Percentiles rank a stretch among this genome's conserved stretches.
Evolutionary conservation across 305 asterid species (phyloP).

Genomic region (Lippia alba): DNA sequence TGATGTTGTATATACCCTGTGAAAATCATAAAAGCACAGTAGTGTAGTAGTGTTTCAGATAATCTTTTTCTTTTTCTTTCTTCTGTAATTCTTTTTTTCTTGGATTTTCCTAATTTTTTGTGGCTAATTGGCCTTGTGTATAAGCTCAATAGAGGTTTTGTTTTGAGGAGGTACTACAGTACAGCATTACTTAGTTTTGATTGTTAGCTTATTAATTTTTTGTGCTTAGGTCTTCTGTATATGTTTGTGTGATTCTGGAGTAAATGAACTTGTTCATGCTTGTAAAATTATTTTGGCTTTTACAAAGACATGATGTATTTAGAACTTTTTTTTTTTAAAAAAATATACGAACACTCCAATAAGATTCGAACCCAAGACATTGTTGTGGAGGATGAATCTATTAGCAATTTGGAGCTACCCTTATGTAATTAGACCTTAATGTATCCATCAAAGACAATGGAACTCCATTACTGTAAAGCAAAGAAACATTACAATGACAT

Average conservation of each 20-base stretch:
- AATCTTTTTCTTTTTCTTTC: not conserved
- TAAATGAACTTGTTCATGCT: not conserved
- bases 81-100: conserved; percentile 5
- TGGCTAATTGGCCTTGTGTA: conserved; percentile 37
- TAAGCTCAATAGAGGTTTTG: conserved; percentile 41
- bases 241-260: not conserved
- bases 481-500: not conserved
- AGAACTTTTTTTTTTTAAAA: too few relatives aligned
- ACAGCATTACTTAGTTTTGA: conserved; percentile 34
- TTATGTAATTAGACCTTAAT: too few relatives aligned
- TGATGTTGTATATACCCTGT: conserved; percentile 30
- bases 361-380: too few relatives aligned
- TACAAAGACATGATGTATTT: too few relatives aligned
- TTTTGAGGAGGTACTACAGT: conserved; percentile 36
- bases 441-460: too few relatives aligned
- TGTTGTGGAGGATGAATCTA: too few relatives aligned
- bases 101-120: conserved; percentile 10
- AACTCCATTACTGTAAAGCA: not conserved
- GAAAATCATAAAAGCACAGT: conserved; percentile 5
- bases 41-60: conserved; percentile 20
- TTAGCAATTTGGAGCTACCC: too few relatives aligned
- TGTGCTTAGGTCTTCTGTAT: conserved; percentile 4
- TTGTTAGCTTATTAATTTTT: conserved; percentile 1
- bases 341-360: too few relatives aligned
- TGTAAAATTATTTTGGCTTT: not conserved